A percentile compares a stretch with the other conserved stretches of the same genome.
Evolutionary conservation across 805 yeast genomes (phyloP).

Genomic region (Wickerhamiella azymoides): DNA sequence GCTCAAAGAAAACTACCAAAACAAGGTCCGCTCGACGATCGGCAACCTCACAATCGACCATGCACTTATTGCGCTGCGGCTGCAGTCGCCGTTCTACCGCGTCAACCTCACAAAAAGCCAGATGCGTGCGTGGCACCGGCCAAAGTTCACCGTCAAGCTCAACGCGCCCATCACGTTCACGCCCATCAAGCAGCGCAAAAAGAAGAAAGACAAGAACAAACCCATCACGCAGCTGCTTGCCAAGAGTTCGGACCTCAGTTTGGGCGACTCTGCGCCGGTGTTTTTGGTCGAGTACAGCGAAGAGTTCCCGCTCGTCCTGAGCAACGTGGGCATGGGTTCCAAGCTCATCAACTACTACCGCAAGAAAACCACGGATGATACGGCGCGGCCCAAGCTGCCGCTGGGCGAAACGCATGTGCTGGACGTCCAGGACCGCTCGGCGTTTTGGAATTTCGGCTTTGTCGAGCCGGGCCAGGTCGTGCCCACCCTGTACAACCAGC

Average conservation of each 20-base stretch:
- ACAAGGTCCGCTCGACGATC: constrained; percentile 82
- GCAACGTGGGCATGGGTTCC: constrained; percentile 92
- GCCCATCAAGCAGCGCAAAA: constrained; percentile 62
- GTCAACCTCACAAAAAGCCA: constrained; percentile 56
- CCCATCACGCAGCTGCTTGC: constrained; percentile 60
- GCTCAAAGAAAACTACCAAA: constrained; percentile 72
- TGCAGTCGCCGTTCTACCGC: constrained; percentile 85
- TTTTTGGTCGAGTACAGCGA: constrained; percentile 82
- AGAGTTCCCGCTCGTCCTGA: constrained; percentile 67
- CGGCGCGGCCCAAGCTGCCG: constrained; percentile 70
- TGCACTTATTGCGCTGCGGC: constrained; percentile 68
- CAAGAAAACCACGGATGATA: constrained; percentile 67
- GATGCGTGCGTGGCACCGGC: constrained; percentile 68
- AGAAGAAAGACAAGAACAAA: constrained; percentile 80
- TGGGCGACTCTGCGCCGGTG: constrained; percentile 69
- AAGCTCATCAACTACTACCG: constrained; percentile 87
- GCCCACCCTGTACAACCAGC: constrained; percentile 83
- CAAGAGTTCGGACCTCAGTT: constrained; percentile 58
- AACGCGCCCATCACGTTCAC: constrained; percentile 66
- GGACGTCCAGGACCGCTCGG: constrained; percentile 92
- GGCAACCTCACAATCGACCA: constrained; percentile 88
- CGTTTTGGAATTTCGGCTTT: constrained; percentile 97
- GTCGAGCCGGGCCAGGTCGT: constrained; percentile 90
- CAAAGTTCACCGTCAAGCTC: constrained; percentile 59
- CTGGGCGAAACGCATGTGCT: constrained; percentile 91